phyloP scores from a whole-genome alignment of 345 rosid genomes.

The Reutealis trisperma region DNA sequence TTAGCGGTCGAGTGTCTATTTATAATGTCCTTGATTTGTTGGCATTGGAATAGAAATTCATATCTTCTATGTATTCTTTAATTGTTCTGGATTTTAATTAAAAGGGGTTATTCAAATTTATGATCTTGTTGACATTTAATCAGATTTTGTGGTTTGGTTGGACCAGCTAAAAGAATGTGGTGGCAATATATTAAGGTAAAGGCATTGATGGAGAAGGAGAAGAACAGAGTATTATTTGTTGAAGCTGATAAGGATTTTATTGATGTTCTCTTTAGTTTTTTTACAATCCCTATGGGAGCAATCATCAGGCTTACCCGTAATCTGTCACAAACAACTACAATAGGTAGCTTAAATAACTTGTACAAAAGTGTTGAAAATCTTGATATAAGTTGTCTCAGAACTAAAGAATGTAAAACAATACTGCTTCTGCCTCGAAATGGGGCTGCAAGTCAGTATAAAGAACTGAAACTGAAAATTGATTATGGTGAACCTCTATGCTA shows the following conservation, averaged over 20 bases:
- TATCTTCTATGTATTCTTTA: no score
- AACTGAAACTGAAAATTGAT: slow-evolving; percentile 22
- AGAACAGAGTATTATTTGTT: slow-evolving; percentile 17
- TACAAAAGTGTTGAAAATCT: slow-evolving; percentile 24
- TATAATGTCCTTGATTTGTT: no score
- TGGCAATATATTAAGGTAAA: slow-evolving; percentile 10
- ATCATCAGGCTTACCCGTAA: slow-evolving; percentile 1
- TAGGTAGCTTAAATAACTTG: slow-evolving; percentile 27
- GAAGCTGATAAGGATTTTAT: slow-evolving; percentile 24
- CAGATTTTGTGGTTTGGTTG: no score
- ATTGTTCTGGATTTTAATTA: no score
- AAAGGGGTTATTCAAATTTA: no score
- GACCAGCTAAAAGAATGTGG: no score
- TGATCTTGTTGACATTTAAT: no score
- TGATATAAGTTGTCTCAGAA: slow-evolving; percentile 6
- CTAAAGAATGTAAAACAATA: slow-evolving; percentile 24
- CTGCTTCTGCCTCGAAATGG: slow-evolving; percentile 17
- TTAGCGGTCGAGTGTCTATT: no score
- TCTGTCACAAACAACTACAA: neutral
- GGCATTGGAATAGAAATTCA: no score
- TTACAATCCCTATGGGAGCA: slow-evolving; percentile 32
- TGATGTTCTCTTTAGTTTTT: slow-evolving; percentile 31
- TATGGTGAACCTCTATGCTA: neutral
- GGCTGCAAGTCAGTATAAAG: slow-evolving; percentile 10
- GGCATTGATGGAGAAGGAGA: slow-evolving; percentile 27